Base-by-base conservation (phyloP, 163 green algal genomes). In the Prototheca cutis region DNA sequence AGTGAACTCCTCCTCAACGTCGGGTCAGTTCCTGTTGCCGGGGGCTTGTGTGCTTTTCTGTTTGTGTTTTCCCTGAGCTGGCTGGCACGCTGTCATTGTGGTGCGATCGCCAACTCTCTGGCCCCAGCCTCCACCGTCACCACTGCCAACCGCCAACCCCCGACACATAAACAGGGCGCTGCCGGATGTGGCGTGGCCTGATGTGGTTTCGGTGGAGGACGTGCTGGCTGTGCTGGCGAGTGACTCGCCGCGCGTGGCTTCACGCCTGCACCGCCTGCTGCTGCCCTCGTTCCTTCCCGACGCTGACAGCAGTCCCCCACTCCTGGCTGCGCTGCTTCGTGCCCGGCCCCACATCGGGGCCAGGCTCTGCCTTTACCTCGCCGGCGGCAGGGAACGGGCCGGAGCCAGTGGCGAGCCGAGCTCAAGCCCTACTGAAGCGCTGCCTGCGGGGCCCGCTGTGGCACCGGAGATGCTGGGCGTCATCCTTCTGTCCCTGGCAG, bases 251-350 rank as follows among this genome's bases (percentile, higher is more conserved):
- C 53, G 32, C 10, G 75, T 89, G 21, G 61, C 67, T 4, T 18
- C 62, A n/a, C 67, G 61, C 23, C 67, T 86, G 19, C 66, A 81
- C 40, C 56, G 47, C 13, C 69, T 92, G 17, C 69, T 92, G 60
- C 63, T 87, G 61, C 81, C 83, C 40, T 78, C 58, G 66, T 87
- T 82, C 68, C 81, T 87, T 53, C 78, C 81, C 4, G 66, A 67
- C 40, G 53, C 66, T 3, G 59, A 48, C 10, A 27, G n/a, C 4
- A 49, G 24, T 7, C 48, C 60, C 19, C 82, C 88, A 59, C 77
- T 94, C 52, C 61, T 93, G 39, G 76, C 76, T 0, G 81, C 85
- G 24, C 68, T 95, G 28, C 70, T 93, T 53, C 76, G 78, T 58
- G 85, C 81, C 19, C 66, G 77, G 27, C 80, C 80, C 1, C 30